Percentiles rank a stretch among this genome's conserved stretches.
Conservation (phyloP, 148 eudicot genomes). For the Tetragonia tetragonoides region DNA sequence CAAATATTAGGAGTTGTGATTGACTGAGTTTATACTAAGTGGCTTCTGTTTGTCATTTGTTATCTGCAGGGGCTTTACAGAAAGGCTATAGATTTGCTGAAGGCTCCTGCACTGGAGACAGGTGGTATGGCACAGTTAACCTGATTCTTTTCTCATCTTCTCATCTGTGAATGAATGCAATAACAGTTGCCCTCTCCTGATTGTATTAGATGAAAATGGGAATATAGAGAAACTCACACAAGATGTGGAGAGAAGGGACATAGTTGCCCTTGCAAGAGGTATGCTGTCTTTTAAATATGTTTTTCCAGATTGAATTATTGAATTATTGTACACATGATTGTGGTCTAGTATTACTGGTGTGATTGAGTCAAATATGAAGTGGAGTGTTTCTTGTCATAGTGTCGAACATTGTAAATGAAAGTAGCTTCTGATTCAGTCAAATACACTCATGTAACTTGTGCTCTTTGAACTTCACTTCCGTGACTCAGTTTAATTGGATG, state of each 20-base stretch:
- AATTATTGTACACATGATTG: neutral
- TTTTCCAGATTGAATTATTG: neutral
- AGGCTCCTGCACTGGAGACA: slow-evolving; percentile 67
- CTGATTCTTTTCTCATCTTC: neutral
- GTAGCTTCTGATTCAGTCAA: neutral
- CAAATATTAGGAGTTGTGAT: neutral
- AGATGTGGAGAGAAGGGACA: slow-evolving; percentile 50
- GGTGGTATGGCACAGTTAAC: slow-evolving; percentile 39
- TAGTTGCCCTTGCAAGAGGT: slow-evolving; percentile 94
- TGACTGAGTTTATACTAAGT: neutral
- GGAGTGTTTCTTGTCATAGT: neutral
- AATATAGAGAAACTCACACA: slow-evolving; percentile 31
- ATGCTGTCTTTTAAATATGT: slow-evolving; percentile 5
- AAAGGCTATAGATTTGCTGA: slow-evolving; percentile 77
- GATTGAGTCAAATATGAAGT: neutral
- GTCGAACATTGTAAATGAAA: neutral
- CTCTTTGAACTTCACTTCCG: too few species aligned
- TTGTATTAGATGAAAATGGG: slow-evolving; percentile 39
- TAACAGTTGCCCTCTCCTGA: neutral
- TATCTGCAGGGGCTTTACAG: slow-evolving; percentile 76
- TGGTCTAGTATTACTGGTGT: neutral
- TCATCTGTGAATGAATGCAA: neutral
- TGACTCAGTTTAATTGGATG: neutral
- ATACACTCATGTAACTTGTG: too few species aligned
- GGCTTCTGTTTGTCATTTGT: neutral